Conservation (phyloP, 495 filamentous ascomycete species). For the Penicillium pulvis region DNA sequence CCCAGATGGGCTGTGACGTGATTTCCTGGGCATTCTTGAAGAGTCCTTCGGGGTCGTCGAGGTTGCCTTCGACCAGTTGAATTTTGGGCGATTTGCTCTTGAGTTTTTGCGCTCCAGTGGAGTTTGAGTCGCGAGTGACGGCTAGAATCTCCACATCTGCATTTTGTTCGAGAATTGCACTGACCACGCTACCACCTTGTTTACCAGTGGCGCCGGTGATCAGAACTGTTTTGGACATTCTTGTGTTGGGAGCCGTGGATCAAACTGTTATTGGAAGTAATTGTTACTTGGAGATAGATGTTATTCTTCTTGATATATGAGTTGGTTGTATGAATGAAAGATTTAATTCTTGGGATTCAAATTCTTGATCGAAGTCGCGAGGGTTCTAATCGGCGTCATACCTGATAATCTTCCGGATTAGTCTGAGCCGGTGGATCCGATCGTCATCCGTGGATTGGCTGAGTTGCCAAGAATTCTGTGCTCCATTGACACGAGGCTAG, state of each 20-base stretch:
- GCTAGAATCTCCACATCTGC: conserved; percentile 65
- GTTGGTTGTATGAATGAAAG: background rate
- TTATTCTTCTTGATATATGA: background rate
- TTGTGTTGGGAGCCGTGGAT: background rate
- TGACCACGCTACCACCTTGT: conserved; percentile 66
- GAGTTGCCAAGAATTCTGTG: background rate
- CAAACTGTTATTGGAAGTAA: background rate
- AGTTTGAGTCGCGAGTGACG: conserved; percentile 62
- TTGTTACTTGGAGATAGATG: background rate
- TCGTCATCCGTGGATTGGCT: background rate
- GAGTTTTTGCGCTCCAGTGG: conserved; percentile 55
- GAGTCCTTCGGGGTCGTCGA: conserved; percentile 50
- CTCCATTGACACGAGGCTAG: background rate
- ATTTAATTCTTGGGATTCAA: background rate
- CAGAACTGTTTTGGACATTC: conserved; percentile 40
- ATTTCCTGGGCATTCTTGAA: conserved; percentile 50
- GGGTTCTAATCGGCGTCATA: background rate
- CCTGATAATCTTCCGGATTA: background rate
- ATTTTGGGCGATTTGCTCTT: conserved; percentile 43
- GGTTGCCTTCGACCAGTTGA: conserved; percentile 59
- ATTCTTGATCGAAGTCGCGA: background rate
- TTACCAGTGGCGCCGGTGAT: conserved; percentile 68
- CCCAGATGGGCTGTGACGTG: conserved; percentile 51
- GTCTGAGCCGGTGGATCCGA: background rate
- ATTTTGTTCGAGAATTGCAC: conserved; percentile 51